phyloP scores from a whole-genome alignment of 164 flowering plant species.

The Cinnamomum chago region DNA sequence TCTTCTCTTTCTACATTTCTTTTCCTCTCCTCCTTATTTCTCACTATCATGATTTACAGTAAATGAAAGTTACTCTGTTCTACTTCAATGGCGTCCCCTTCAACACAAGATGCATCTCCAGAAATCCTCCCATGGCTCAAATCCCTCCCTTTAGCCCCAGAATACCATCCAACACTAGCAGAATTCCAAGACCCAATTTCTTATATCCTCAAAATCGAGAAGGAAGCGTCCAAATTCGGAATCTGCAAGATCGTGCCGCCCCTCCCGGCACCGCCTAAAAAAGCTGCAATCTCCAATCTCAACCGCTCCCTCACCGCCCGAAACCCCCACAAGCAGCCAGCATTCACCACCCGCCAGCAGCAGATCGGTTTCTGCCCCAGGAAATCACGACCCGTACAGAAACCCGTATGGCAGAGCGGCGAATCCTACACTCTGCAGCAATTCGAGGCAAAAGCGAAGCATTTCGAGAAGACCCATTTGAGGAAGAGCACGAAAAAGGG shows the following conservation, averaged over 20 bases:
- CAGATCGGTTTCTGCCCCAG: slow-evolving; percentile 96
- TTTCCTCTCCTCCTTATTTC: too few species aligned
- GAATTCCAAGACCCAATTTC: slow-evolving; percentile 98
- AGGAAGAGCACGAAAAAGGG: slow-evolving; percentile 42
- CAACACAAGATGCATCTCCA: slow-evolving; percentile 28
- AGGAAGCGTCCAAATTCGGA: slow-evolving; percentile 82
- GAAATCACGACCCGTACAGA: slow-evolving; percentile 66
- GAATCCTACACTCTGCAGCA: slow-evolving; percentile 62
- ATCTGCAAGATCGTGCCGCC: slow-evolving; percentile 99
- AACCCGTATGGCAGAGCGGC: slow-evolving; percentile 98
- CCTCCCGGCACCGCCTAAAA: slow-evolving; percentile 57
- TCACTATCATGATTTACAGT: not conserved
- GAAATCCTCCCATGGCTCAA: slow-evolving; percentile 86
- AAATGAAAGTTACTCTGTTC: not conserved
- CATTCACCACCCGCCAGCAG: slow-evolving; percentile 92
- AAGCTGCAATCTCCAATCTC: slow-evolving; percentile 58
- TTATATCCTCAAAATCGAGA: slow-evolving; percentile 95
- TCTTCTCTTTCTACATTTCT: not conserved
- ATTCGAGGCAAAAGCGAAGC: slow-evolving; percentile 82
- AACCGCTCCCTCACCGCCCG: slow-evolving; percentile 67
- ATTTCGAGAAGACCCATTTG: slow-evolving; percentile 60
- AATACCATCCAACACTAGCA: slow-evolving; percentile 72
- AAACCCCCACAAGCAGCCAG: slow-evolving; percentile 33
- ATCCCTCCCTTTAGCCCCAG: slow-evolving; percentile 81
- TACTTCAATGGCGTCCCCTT: slow-evolving; percentile 4